phyloP scores from a whole-genome alignment of 1,139 yeast genomes.

The Kurtzmaniella natalensis region DNA sequence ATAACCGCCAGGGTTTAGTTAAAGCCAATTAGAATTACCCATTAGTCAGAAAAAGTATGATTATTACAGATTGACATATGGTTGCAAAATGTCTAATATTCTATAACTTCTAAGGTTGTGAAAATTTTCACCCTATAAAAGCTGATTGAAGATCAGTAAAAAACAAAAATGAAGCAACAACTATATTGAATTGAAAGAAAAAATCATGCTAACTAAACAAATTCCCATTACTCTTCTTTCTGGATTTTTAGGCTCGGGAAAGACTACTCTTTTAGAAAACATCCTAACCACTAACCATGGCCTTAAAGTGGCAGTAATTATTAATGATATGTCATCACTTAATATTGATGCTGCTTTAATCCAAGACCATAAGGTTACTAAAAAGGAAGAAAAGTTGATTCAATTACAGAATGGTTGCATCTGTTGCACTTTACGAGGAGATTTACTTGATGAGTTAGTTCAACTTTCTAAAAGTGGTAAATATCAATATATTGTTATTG shows the following conservation, averaged over 20 bases:
- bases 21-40: not conserved
- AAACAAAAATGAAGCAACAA: not conserved
- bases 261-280: constrained; percentile 40
- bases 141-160: not conserved
- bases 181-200: not conserved
- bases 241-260: constrained; percentile 44
- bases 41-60: not conserved
- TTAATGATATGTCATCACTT: constrained; percentile 36
- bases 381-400: constrained; percentile 38
- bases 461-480: constrained; percentile 26
- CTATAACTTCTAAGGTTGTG: constrained; percentile 1
- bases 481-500: constrained; percentile 40
- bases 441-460: constrained; percentile 38
- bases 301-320: constrained; percentile 37
- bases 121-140: not conserved
- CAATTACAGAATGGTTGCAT: constrained; percentile 46
- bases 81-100: not conserved
- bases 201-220: constrained; percentile 12
- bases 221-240: constrained; percentile 41
- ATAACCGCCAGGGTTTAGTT: constrained; percentile 1
- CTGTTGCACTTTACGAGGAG: constrained; percentile 45
- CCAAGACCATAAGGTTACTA: constrained; percentile 32
- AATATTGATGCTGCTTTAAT: constrained; percentile 41
- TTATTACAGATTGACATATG: too few species aligned
- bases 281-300: constrained; percentile 37